Percentiles rank a stretch among this genome's conserved stretches.
Evolutionary conservation across 164 flowering plant genomes (phyloP).

Genomic region (Stephania cephalantha): DNA sequence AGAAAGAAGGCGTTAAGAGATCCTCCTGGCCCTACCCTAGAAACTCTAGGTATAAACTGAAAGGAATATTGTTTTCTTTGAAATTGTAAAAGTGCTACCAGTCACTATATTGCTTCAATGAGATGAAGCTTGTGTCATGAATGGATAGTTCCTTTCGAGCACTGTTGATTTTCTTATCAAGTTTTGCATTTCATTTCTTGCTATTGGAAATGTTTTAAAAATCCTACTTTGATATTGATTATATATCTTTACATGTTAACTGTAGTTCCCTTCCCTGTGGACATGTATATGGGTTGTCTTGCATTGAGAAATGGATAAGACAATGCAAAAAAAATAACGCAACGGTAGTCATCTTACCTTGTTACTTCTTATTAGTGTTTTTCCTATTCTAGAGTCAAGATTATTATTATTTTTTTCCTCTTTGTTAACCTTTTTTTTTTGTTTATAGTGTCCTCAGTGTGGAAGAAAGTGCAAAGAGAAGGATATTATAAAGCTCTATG

Average conservation of each 20-base stretch:
- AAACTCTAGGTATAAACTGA: too few relatives aligned
- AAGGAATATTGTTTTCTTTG: too few relatives aligned
- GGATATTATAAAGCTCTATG: conserved; percentile 58
- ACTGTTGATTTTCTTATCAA: neutral
- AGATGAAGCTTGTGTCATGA: too few relatives aligned
- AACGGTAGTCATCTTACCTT: conserved; percentile 37
- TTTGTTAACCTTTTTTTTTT: neutral
- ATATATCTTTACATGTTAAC: neutral
- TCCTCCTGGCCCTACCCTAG: too few relatives aligned
- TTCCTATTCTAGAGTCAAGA: neutral
- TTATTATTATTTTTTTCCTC: neutral
- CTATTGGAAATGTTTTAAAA: neutral
- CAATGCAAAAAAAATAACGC: conserved; percentile 22
- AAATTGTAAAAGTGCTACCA: too few relatives aligned
- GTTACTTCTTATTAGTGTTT: neutral
- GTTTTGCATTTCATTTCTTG: neutral
- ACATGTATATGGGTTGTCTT: conserved; percentile 76
- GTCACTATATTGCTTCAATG: too few relatives aligned
- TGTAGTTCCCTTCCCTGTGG: conserved; percentile 92
- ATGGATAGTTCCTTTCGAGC: too few relatives aligned
- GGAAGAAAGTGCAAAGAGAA: conserved; percentile 47
- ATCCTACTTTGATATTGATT: neutral
- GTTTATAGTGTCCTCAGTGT: conserved; percentile 81
- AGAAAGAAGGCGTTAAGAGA: too few relatives aligned
- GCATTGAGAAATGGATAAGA: conserved; percentile 63